These are phyloP conservation scores for Malassezia restricta DNA, from an alignment of 1,284 basidiomycete species.

Conservation along the genomic window DNA sequence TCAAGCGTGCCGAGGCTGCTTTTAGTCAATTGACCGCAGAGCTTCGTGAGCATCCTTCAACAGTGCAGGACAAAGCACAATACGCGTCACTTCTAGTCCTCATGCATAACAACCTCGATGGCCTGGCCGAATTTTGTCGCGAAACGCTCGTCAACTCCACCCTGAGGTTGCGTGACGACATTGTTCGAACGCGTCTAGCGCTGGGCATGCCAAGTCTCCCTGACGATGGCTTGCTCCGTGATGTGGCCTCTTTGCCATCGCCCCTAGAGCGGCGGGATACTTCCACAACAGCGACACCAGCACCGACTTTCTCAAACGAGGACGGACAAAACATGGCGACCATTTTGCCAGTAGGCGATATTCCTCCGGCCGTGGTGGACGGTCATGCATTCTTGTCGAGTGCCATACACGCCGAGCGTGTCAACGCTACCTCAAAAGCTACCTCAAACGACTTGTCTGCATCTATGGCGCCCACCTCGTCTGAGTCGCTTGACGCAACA, in stretches of 20 bases:
- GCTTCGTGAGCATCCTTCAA: background rate
- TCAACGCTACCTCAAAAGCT: too few relatives aligned
- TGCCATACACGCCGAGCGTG: too few relatives aligned
- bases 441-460: too few relatives aligned
- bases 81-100: constrained; percentile 1
- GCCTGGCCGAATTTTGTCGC: background rate
- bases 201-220: constrained; percentile 6
- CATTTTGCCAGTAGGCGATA: background rate
- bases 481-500: too few relatives aligned
- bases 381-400: background rate
- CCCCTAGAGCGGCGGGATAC: background rate
- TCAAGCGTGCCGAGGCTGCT: constrained; percentile 5
- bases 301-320: background rate
- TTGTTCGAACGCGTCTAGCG: background rate
- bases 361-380: background rate
- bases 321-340: background rate
- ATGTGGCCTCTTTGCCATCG: background rate
- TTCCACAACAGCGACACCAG: background rate
- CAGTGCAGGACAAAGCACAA: background rate
- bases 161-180: constrained; percentile 4
- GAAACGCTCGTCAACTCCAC: background rate
- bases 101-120: constrained; percentile 1
- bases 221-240: background rate
- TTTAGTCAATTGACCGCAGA: background rate
- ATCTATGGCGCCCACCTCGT: too few relatives aligned